Base-by-base conservation (phyloP, 371 early-diverging fungal genomes). In the Actinomortierella wolfii region DNA sequence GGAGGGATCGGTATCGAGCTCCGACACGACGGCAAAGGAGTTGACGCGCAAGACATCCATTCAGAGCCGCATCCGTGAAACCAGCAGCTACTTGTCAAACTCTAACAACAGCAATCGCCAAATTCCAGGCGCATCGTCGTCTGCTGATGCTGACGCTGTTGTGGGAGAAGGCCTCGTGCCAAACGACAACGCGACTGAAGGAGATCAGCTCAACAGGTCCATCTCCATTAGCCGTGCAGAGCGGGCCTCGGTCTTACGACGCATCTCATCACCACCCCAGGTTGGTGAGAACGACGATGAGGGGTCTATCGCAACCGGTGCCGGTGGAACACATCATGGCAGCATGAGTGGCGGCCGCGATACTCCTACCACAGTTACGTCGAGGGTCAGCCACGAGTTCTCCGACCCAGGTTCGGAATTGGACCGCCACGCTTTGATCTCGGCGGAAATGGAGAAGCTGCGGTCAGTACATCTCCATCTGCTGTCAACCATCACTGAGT, bases 381-480 rank as follows among this genome's bases (percentile, higher is more conserved):
- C 61, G 13, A 46, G 52, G 29, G 63, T 51, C 28, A 74, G 57
- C 58, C 47, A 45, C 41, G 73, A 78, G 1, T 61, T 57, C 28
- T 65, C 68, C 7, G 63, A 65, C 29, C 42, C 42, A 6, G 57
- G 54, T 0, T 55, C 64, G 0, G 84, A 81, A 5, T 57, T 80
- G 51, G 86, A 86, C 47, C 76, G 82, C 0, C 82, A 83, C 29
- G 83, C 84, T n/a, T 64, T 83, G 78, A 82, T 84, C 34, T 56
- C 83, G 15, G 79, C 81, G 24, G 86, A 86, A 59, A 62, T 86
- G 56, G 86, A 84, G 40, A 84, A 81, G 46, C 54, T 84, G 15
- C 77, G 83, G 4, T 76, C 76, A 28, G 81, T 82, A 3, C 80
- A 86, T 53, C 65, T 68, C 51, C 62, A 61, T n/a, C 50, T 76